Base-by-base conservation (phyloP, 1,284 basidiomycete species). In the Coniophora puteana region DNA sequence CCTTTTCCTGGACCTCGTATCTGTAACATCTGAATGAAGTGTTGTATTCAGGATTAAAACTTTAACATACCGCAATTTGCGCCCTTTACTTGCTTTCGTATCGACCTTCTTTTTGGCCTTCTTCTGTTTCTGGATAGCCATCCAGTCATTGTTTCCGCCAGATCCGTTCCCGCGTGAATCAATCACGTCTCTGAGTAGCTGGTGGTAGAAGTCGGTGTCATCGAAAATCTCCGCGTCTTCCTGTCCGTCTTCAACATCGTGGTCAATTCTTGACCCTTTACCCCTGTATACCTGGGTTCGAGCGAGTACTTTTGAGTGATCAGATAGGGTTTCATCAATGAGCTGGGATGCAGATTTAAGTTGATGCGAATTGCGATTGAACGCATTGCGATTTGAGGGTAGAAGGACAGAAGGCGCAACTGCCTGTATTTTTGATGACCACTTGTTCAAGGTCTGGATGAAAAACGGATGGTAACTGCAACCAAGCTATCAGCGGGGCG, bases 381-480 rank as follows among this genome's bases (percentile, higher is more conserved):
- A 89, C 4, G 82, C 67, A 43, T 77, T 80, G 12, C 78, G 72
- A 39, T 78, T 83, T 8, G 80, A 78, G 30, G 81, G 80, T 12
- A 89, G 67, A 34, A 96, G 72, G 25, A 78, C 77, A 3, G 80
- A 80, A 6, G 87, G 82, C 0, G 90, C 80, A 5, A 94, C 92
- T 0, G 92, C 88, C 55, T 93, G 89, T 34, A 96, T 88, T 67
- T 96, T 97, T 25, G 84, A 74, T 6, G 89, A 93, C 93, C 93
- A 97, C 66, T 96, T 96, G 36, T 74, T 68, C 14, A 97, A 72
- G 2, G 89, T 91, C 43, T 81, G 78, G 28, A 91, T 61, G 12
- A 89, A 69, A 50, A 83, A 69, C 2, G 79, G 72, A 53, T 91
- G 89, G 40, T 78, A 77, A 27, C 80, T 84, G 39, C 10, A n/a